A percentile compares a stretch with the other conserved stretches of the same genome.
Conservation (phyloP, 805 yeast species). For the Hanseniaspora pseudoguilliermondii region DNA sequence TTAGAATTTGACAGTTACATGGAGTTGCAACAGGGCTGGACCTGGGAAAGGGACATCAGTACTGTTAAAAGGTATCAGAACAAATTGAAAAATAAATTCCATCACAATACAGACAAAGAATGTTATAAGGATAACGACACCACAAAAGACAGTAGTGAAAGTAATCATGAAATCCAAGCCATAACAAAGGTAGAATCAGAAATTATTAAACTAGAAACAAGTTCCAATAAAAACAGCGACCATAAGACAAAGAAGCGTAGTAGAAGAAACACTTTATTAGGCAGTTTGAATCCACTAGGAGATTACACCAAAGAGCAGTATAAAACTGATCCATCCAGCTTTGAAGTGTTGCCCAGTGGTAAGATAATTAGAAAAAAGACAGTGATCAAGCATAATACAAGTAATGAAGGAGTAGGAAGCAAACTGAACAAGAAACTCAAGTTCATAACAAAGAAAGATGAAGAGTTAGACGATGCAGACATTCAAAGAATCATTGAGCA, state of each 20-base stretch:
- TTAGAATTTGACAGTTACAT: constrained; percentile 61
- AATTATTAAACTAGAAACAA: not conserved
- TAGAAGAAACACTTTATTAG: constrained; percentile 11
- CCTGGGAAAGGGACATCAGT: constrained; percentile 40
- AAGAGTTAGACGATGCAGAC: constrained; percentile 29
- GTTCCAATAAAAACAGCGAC: not conserved
- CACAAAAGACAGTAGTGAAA: constrained; percentile 10
- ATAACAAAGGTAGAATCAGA: not conserved
- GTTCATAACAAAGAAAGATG: constrained; percentile 23
- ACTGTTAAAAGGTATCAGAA: constrained; percentile 23
- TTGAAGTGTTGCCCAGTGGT: constrained; percentile 66
- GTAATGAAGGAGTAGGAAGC: constrained; percentile 22
- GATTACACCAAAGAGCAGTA: not conserved
- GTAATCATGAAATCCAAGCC: not conserved
- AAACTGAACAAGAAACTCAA: constrained; percentile 27
- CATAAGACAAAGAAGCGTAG: not conserved
- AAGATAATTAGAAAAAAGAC: constrained; percentile 35
- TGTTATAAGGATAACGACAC: not conserved
- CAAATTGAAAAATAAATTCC: constrained; percentile 9
- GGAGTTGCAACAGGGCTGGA: constrained; percentile 73
- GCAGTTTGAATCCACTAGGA: not conserved
- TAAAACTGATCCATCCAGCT: constrained; percentile 23
- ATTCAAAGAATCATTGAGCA: constrained; percentile 45
- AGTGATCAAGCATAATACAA: constrained; percentile 16
- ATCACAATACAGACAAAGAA: not conserved